Evolutionary conservation across 2,329 filamentous ascomycete genomes (phyloP), one percentile per base, ranked within the genome.

Genomic region (Grosmannia clavigera): DNA sequence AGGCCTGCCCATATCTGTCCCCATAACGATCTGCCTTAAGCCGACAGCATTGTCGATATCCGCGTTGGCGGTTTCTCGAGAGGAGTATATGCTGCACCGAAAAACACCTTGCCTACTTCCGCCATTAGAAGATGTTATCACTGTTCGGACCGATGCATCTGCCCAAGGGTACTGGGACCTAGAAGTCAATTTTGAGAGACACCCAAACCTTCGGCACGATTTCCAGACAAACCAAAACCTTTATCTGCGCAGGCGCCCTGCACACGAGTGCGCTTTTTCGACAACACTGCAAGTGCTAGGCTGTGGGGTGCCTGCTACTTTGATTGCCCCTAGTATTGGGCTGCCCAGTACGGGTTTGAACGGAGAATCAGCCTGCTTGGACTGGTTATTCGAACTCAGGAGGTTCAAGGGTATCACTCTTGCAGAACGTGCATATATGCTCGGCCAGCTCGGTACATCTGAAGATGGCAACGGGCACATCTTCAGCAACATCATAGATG

Each of bases 151-250:
- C 1, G 84, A 84, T 2, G 78, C 78, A 5, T 79, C 83, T 1
- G 79, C 84, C 3, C 77, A 83, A 5, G 77, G 79, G 4, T 92
- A 90, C 74, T 96, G 92, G 92, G 86, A 89, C 51, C 79, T 95
- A 3, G 83, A 84, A 6, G 77, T 96, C 4, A 85, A 94, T 68
- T 90, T 96, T 64, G 75, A 75, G 3, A 75, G 78, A 57, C 83
- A 87, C 60, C 76, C 84, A 0, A 71, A 76, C 0, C 81, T 94
- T 56, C 75, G 81, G 5, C 72, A 78, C 0, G 81, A 84, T 3
- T 90, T 96, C 73, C 75, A 75, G 12, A 76, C 78, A 25, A 85
- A 85, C 31, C 90, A 95, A 66, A 88, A 83, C 1, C 75, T 96
- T 51, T 85, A 85, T 67, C 83, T 96, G 5, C 82, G 87, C 22